phyloP scores from a whole-genome alignment of 164 flowering plant species.

The Echeveria elegans region DNA sequence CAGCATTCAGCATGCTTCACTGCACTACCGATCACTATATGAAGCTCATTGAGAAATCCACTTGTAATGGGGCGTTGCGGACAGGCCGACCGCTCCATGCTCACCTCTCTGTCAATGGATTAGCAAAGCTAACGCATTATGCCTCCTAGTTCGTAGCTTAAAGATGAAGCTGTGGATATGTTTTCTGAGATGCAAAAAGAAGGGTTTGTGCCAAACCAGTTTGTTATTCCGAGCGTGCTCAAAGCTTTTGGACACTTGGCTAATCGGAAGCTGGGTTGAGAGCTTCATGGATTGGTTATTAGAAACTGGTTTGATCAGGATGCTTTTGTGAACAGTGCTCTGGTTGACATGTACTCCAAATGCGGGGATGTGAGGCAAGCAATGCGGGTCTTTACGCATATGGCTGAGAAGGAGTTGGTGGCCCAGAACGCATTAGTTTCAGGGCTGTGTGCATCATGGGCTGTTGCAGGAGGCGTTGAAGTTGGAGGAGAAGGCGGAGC shows the following conservation, averaged over 20 bases:
- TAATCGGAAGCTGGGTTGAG: conserved; percentile 33
- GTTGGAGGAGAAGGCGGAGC: conserved; percentile 43
- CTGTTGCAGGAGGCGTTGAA: conserved; percentile 29
- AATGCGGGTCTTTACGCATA: conserved; percentile 39
- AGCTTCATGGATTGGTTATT: conserved; percentile 36
- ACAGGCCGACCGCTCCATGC: conserved; percentile 49
- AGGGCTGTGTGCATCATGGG: conserved; percentile 54
- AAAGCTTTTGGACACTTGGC: conserved; percentile 60
- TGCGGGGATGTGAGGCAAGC: conserved; percentile 49
- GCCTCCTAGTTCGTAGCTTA: conserved; percentile 52
- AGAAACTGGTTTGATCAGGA: conserved; percentile 31
- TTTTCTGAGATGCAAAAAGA: conserved; percentile 45
- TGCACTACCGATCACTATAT: conserved; percentile 22
- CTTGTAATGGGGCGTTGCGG: conserved; percentile 23
- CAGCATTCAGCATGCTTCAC: background rate
- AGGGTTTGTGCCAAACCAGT: conserved; percentile 32
- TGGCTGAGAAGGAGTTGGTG: conserved; percentile 56
- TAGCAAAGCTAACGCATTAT: conserved; percentile 28
- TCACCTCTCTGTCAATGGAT: conserved; percentile 38
- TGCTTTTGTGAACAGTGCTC: conserved; percentile 43
- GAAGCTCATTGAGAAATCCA: conserved; percentile 26
- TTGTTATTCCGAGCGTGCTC: conserved; percentile 56
- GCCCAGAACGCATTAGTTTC: conserved; percentile 58
- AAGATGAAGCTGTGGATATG: conserved; percentile 41
- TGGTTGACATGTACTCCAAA: conserved; percentile 75